Percentiles rank a stretch among this genome's conserved stretches.
Evolutionary conservation across 371 early-diverging fungal genomes (phyloP).

Genomic region (Mortierella sp.): DNA sequence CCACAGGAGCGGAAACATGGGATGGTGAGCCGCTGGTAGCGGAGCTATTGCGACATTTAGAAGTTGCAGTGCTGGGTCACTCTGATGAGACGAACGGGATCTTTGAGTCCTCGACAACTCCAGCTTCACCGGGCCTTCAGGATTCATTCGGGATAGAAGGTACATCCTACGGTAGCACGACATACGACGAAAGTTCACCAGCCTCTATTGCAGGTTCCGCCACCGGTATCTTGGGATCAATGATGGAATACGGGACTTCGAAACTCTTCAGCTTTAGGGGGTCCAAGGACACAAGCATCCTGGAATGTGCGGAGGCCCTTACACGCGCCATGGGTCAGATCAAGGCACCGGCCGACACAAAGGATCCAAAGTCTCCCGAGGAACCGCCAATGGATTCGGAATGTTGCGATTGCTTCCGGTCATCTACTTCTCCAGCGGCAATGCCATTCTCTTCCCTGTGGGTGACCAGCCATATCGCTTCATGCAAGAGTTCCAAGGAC

Average conservation of each 20-base stretch:
- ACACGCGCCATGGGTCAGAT: constrained; percentile 45
- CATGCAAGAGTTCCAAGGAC: constrained; percentile 54
- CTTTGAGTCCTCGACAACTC: constrained; percentile 1
- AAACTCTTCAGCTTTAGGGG: constrained; percentile 30
- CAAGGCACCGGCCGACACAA: background rate
- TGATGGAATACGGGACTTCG: constrained; percentile 40
- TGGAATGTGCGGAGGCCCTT: constrained; percentile 45
- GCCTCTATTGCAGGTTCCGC: constrained; percentile 6
- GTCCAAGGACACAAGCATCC: constrained; percentile 28
- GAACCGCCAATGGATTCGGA: background rate
- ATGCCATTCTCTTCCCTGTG: constrained; percentile 31
- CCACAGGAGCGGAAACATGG: constrained; percentile 27
- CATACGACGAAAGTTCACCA: background rate
- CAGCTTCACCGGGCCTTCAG: background rate
- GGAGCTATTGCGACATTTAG: constrained; percentile 29
- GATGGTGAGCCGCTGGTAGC: constrained; percentile 37
- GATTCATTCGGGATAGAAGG: background rate
- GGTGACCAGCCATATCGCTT: constrained; percentile 42
- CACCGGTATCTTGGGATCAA: constrained; percentile 28
- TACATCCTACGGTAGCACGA: background rate
- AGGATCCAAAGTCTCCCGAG: background rate
- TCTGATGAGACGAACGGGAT: constrained; percentile 14
- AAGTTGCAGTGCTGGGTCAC: constrained; percentile 36
- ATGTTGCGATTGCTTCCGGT: background rate
- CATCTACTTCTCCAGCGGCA: background rate